A percentile compares a stretch with the other conserved stretches of the same genome.
phyloP scores from a whole-genome alignment of 2,329 filamentous ascomycete species.

The Penicillium sumatraense region DNA sequence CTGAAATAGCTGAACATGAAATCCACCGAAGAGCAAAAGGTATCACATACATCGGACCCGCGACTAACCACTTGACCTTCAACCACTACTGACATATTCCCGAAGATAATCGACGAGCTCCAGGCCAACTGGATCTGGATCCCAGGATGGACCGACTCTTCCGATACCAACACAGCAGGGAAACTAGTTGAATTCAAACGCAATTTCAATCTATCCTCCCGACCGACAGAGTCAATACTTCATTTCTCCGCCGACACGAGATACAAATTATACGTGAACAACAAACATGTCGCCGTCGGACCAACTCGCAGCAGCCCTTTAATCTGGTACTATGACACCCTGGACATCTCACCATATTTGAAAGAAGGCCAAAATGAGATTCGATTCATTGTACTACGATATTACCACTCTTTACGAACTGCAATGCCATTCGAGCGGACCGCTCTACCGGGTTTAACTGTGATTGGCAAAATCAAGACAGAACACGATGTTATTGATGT shows the following conservation, averaged over 20 bases:
- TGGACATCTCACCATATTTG: slow-evolving; percentile 33
- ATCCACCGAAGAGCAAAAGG: not conserved
- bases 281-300: slow-evolving; percentile 39
- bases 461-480: slow-evolving; percentile 26
- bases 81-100: not conserved
- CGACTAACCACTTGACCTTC: not conserved
- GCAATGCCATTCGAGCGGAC: slow-evolving; percentile 38
- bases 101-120: slow-evolving; percentile 37
- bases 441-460: slow-evolving; percentile 32
- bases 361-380: slow-evolving; percentile 27
- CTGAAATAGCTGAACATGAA: not conserved
- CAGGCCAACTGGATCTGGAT: slow-evolving; percentile 48
- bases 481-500: slow-evolving; percentile 16
- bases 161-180: slow-evolving; percentile 37
- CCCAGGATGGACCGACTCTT: slow-evolving; percentile 40
- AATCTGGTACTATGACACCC: slow-evolving; percentile 39
- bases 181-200: slow-evolving; percentile 38
- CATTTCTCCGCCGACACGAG: slow-evolving; percentile 48
- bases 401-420: slow-evolving; percentile 31
- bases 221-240: slow-evolving; percentile 26
- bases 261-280: slow-evolving; percentile 50
- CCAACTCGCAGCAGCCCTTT: slow-evolving; percentile 41
- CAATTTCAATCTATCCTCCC: slow-evolving; percentile 22
- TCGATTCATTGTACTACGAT: slow-evolving; percentile 30
- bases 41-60: not conserved